Base-by-base conservation (phyloP, 768 basidiomycete genomes). In the Hysterangium stoloniferum region DNA sequence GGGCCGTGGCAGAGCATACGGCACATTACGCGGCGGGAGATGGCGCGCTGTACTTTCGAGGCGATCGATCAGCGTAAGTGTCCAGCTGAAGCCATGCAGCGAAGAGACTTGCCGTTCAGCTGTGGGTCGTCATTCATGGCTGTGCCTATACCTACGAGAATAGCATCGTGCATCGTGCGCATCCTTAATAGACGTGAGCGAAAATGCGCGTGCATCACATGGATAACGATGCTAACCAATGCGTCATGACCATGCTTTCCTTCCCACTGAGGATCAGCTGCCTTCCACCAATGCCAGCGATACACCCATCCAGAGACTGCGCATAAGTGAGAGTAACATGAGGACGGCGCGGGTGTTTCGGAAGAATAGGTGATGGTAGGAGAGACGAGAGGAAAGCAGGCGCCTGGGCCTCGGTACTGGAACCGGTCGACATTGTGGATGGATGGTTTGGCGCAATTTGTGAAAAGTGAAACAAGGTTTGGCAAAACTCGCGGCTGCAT, bases 191-290 rank as follows among this genome's bases (percentile, higher is more conserved):
- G 22, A 22, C n/a, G 24, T 31, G 32, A 22, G 20, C 41, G 42
- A 36, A 47, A 28, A 11, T n/a, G 20, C 34, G 48, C 19, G 46
- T 53, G 15, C 20, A 12, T 28, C 20, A 8, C 6, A 34, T n/a
- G 13, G 6, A 17, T n/a, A 19, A 20, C 19, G 19, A 33, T 45
- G 13, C 45, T 11, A 12, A 27, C 93, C 88, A 87, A 65, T 98
- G 95, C 9, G 95, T 98, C 85, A 99, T 90, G 35, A 77, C 56
- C 82, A 94, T 84, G 64, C 86, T 91, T 59, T 96, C 87, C 40
- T 71, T 67, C 6, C 95, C 89, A 57, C 90, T 93, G 33, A 99
- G 71, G 27, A 76, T 74, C 31, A 99, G 76, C 68, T 93, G 92
- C 49, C 68, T 70, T 9, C 90, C 83, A 6, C 72, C 70, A 4